phyloP scores from a whole-genome alignment of 805 yeast genomes.

The Sugiyamaella lignohabitans region DNA sequence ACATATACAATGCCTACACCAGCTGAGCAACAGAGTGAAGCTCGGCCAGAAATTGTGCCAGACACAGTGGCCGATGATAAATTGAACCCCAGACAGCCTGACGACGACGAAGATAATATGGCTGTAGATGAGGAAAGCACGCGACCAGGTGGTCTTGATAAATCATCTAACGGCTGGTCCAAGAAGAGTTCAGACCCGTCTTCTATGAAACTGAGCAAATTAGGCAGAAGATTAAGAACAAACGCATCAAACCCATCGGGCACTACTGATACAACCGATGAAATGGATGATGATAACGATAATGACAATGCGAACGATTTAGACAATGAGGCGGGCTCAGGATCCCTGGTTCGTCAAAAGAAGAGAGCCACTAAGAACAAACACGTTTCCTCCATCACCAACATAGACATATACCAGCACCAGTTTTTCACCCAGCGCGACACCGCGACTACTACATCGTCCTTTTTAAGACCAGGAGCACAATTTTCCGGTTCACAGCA shows the following conservation, averaged over 20 bases:
- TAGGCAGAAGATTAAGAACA: too few relatives aligned
- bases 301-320: neutral
- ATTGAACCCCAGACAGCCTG: neutral
- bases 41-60: neutral
- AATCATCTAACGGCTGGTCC: too few relatives aligned
- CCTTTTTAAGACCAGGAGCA: conserved; percentile 50
- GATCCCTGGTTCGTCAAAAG: too few relatives aligned
- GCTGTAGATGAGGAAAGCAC: too few relatives aligned
- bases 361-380: neutral
- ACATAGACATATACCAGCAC: conserved; percentile 5
- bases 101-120: neutral
- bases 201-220: too few relatives aligned
- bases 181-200: neutral
- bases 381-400: neutral
- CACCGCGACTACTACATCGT: neutral
- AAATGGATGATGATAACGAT: neutral
- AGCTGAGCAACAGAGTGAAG: neutral
- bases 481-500: conserved; percentile 63
- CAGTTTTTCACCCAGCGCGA: neutral
- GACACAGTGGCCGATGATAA: neutral
- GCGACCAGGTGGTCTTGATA: too few relatives aligned
- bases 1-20: neutral
- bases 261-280: neutral
- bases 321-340: too few relatives aligned
- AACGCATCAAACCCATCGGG: too few relatives aligned